Percentiles rank a stretch among this genome's conserved stretches.
These are phyloP conservation scores for Vigna mungo DNA, from an alignment of 306 rosid species.

Conservation along the genomic window DNA sequence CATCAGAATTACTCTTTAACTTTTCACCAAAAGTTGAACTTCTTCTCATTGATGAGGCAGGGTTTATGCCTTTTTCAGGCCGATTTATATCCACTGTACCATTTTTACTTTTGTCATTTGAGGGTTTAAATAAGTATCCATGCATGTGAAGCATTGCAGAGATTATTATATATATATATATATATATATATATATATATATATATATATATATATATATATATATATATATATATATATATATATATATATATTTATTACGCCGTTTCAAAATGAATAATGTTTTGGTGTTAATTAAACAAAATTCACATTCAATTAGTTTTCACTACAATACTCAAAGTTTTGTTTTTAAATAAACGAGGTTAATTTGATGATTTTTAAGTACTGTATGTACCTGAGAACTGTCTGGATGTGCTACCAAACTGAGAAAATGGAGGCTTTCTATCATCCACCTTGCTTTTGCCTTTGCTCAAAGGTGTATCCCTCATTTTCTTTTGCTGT, in stretches of 20 bases:
- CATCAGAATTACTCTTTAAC: neutral
- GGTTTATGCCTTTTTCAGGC: slow-evolving; percentile 47
- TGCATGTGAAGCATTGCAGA: slow-evolving; percentile 38
- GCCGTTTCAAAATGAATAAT: too few species aligned
- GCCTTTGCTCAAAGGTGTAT: slow-evolving; percentile 33
- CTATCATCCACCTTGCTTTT: slow-evolving; percentile 53
- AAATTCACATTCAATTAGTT: too few species aligned
- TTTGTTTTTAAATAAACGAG: too few species aligned
- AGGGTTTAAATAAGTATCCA: slow-evolving; percentile 42
- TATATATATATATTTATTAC: too few species aligned
- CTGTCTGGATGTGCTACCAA: slow-evolving; percentile 46
- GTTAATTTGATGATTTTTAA: too few species aligned
- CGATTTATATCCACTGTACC: slow-evolving; percentile 34
- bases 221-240: too few species aligned
- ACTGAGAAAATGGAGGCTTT: slow-evolving; percentile 40
- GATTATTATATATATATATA: neutral
- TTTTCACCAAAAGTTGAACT: slow-evolving; percentile 42
- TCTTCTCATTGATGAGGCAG: slow-evolving; percentile 50
- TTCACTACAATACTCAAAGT: too few species aligned
- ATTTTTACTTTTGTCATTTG: slow-evolving; percentile 44
- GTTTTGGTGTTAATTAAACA: too few species aligned
- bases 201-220: too few species aligned
- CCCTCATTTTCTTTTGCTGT: slow-evolving; percentile 23
- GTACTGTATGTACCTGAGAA: slow-evolving; percentile 55
- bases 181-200: too few species aligned